Base-by-base conservation (phyloP, 306 rosid species). In the Urtica urens region DNA sequence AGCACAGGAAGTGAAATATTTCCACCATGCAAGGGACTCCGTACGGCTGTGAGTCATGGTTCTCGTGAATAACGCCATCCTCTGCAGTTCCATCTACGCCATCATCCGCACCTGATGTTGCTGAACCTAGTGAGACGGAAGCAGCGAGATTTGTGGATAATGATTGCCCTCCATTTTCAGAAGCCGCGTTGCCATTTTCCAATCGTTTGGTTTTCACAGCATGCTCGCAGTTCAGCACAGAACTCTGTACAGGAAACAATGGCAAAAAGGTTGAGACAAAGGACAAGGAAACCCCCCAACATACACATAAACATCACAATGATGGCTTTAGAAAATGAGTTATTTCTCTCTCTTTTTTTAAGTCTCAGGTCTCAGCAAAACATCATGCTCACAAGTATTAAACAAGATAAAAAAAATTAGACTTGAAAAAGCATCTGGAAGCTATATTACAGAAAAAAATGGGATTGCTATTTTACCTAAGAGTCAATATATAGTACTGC, bases 21-120 rank as follows among this genome's bases (percentile, higher is more conserved):
- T 92, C 96, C 74, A 92, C 87, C 99, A 92, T 92, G 81, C 99
- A 85, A 40, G 99, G 87, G 49, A 81, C 96, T 50, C 99, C 99
- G 41, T 76, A 90, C 11, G 96, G 99, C 65, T 77, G 95, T 55
- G 64, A 41, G 53, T 81, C n/a, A n/a, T n/a, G n/a, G n/a, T n/a
- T n/a, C n/a, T n/a, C 94, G 67, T 72, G 77, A n/a, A 79, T 70
- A 49, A 55, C 82, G 38, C 78, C 37, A 20, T 79, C 90, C 77
- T 76, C 81, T 58, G 71, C 80, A 13, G 71, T 64, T 64, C 72
- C 65, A 1, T 74, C 53, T 23, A 62, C 46, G 71, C 67, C 81
- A 62, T 81, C 93, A 22, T 77, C 80, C 57, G 71, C 51, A 66
- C 60, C 73, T 59, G 78, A 64, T 35, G 72, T 59, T 57, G 64